Base-by-base conservation (phyloP, 331 rosid genomes). In the Spiraea crenata region DNA sequence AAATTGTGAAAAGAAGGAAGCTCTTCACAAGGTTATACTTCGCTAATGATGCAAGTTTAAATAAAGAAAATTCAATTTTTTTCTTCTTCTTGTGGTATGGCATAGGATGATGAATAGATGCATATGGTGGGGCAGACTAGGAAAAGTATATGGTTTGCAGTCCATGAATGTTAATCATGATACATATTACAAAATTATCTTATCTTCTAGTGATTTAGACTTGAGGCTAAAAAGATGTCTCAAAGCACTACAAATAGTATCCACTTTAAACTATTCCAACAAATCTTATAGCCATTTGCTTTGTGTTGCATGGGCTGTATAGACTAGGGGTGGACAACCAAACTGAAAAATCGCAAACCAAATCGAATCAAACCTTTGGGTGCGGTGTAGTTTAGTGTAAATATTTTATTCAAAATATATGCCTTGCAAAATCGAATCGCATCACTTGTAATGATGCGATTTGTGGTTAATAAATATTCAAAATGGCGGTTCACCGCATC, bases 141-240 rank as follows among this genome's bases (percentile, higher is more conserved):
- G 46, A 11, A 9, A 45, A 45, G 60, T 69, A 69, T 73, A 74
- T 63, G 52, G 67, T 70, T 19, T 14, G 45, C 49, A 57, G 47
- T 64, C 59, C 80, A 65, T 64, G 73, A 70, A 66, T 59, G 42
- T 38, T 75, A 80, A 74, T 58, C 77, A 74, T 65, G 77, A 67
- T 60, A 12, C 70, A 10, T 16, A 70, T 54, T 42, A 19, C 60
- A 64, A 49, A 65, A 70, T 58, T 59, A 72, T 34, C 65, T 34
- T 5, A 60, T 63, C 57, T 71, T 71, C 65, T 41, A 50, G 16
- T 60, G 67, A n/a, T 72, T 60, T 48, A 40, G 19, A 64, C 52
- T 48, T 34, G 54, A 44, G 35, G 67, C 57, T 62, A 39, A 48
- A 63, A 74, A 79, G 72, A 68, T 68, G 71, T 68, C 67, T 40